Base-by-base conservation (phyloP, 73 alveolate species). In the Stentor coeruleus region DNA sequence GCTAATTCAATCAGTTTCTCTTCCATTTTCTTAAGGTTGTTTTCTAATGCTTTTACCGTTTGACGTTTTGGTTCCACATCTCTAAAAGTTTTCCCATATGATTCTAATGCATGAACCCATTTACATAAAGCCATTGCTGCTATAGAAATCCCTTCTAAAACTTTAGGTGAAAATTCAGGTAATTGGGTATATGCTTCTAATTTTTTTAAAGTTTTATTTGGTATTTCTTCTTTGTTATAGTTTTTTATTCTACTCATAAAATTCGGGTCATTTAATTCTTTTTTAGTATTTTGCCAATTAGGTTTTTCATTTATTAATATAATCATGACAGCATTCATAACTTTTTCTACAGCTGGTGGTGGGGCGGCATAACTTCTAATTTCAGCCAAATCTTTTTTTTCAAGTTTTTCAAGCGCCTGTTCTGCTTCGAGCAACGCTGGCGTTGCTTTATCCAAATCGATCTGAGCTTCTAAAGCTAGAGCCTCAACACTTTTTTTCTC, bases 41-140 rank as follows among this genome's bases (percentile, higher is more conserved):
- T 83, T 91, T 93, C 83, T 86, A 88, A 59, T 90, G 93, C 39
- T 86, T 84, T 15, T 36, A 85, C 91, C 80, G 81, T 88, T 88
- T 91, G 31, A 84, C 99, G 89, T 93, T 96, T 96, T 3, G 99
- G 99, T 59, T 94, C 99, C 80, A 96, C 98, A 86, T 95, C 99
- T 49, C 95, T 90, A 57, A 93, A 93, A 73, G 97, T 95, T 89
- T 96, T 96, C 3, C 98, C 98, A 74, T 96, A 96, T 88, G 94
- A 92, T 88, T 95, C 98, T 83, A 96, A 82, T 38, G 99, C 96
- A 39, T 94, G 91, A 38, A 96, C 99, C 99, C 99, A 96, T 77
- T 89, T 81, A 26, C 84, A 94, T 55, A 94, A 59, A 57, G 98
- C 93, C 59, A 95, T 96, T 38, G 97, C 96, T 2, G 98, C 98